These are phyloP conservation scores for Anthoceros angustus DNA, from an alignment of 225 moss, liverwort and hornwort genomes.

Conservation along the genomic window DNA sequence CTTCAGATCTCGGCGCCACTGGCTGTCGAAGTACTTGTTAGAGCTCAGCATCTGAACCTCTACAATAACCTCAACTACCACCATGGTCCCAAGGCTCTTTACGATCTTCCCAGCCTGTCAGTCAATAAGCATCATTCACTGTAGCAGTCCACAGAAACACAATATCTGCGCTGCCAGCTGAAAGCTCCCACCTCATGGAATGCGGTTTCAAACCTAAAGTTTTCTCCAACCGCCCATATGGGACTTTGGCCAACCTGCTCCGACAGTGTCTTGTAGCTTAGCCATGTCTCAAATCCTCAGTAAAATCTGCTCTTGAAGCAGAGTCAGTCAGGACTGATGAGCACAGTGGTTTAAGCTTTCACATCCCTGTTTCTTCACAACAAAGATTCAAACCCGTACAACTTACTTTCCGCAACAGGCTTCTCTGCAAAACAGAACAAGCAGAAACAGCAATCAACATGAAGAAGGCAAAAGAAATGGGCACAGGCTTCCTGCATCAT, in stretches of 20 bases:
- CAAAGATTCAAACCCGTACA: slow-evolving; percentile 5
- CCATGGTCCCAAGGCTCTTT: slow-evolving; percentile 49
- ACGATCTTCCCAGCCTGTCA: slow-evolving; percentile 47
- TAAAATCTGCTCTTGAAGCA: slow-evolving; percentile 13
- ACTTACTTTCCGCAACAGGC: slow-evolving; percentile 62
- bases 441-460: background rate
- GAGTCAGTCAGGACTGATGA: background rate
- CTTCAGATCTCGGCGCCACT: slow-evolving; percentile 70
- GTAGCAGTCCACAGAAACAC: background rate
- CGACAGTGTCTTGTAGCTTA: slow-evolving; percentile 7
- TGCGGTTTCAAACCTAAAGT: slow-evolving; percentile 79
- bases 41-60: slow-evolving; percentile 66
- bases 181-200: slow-evolving; percentile 28
- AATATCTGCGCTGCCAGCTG: background rate
- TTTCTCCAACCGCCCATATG: slow-evolving; percentile 84
- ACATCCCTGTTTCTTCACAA: background rate
- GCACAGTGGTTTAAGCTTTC: slow-evolving; percentile 11
- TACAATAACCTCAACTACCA: slow-evolving; percentile 55
- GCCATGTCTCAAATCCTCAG: slow-evolving; percentile 16
- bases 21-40: slow-evolving; percentile 74
- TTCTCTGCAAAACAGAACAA: slow-evolving; percentile 34
- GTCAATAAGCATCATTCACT: slow-evolving; percentile 3
- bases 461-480: background rate
- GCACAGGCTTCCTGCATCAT: background rate
- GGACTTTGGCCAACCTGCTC: slow-evolving; percentile 13